Evolutionary conservation across 768 basidiomycete species (phyloP).

Genomic region (Phylloporus sp.): DNA sequence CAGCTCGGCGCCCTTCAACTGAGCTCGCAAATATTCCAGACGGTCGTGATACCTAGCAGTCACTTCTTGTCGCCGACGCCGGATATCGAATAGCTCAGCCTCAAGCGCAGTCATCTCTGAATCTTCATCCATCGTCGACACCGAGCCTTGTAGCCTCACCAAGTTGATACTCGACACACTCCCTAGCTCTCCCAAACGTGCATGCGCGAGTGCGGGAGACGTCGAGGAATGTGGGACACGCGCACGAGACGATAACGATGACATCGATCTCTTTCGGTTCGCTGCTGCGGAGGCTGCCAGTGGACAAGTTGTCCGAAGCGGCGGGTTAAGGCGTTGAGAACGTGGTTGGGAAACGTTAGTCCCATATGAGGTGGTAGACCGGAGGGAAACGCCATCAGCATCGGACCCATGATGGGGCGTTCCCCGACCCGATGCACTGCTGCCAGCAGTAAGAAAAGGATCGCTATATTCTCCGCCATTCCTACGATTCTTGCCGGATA

Average conservation of each 20-base stretch:
- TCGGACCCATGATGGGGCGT: slow-evolving; percentile 35
- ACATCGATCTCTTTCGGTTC: slow-evolving; percentile 54
- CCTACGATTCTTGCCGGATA: slow-evolving; percentile 23
- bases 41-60: slow-evolving; percentile 67
- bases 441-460: slow-evolving; percentile 20
- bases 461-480: slow-evolving; percentile 26
- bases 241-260: slow-evolving; percentile 52
- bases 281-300: slow-evolving; percentile 28
- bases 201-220: slow-evolving; percentile 27
- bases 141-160: slow-evolving; percentile 34
- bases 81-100: slow-evolving; percentile 64
- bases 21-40: slow-evolving; percentile 74
- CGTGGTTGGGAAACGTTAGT: slow-evolving; percentile 46
- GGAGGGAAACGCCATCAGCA: slow-evolving; percentile 47
- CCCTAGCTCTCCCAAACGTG: slow-evolving; percentile 30
- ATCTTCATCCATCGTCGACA: slow-evolving; percentile 31
- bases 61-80: slow-evolving; percentile 65
- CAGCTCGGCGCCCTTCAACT: slow-evolving; percentile 77
- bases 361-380: slow-evolving; percentile 46
- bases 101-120: slow-evolving; percentile 38
- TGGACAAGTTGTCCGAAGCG: slow-evolving; percentile 33
- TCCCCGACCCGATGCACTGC: slow-evolving; percentile 27
- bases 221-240: slow-evolving; percentile 33
- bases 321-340: slow-evolving; percentile 39
- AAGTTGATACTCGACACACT: slow-evolving; percentile 49